phyloP scores from a whole-genome alignment of 108 stramenopile genomes.

The Cyclotella distinguenda region DNA sequence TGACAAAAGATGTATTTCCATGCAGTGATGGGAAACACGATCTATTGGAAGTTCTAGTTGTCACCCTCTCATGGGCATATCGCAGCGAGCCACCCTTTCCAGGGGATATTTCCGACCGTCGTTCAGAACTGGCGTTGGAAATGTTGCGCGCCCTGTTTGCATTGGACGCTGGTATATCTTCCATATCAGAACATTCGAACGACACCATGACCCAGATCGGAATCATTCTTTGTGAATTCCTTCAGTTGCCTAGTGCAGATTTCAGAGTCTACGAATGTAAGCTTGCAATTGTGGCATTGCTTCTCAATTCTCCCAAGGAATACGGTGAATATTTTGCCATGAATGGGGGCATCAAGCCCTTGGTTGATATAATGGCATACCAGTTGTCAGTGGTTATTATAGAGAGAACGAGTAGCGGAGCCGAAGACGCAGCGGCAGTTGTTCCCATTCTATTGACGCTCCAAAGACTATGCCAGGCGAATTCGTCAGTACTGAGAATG shows the following conservation, averaged over 20 bases:
- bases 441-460: constrained; percentile 71
- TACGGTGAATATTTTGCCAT: constrained; percentile 45
- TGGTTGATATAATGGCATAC: constrained; percentile 46
- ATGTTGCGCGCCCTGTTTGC: constrained; percentile 65
- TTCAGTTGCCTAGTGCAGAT: constrained; percentile 30
- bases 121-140: constrained; percentile 60
- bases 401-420: constrained; percentile 27
- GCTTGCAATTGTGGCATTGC: constrained; percentile 57
- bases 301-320: constrained; percentile 58
- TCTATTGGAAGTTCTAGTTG: constrained; percentile 40
- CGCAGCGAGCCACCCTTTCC: constrained; percentile 50
- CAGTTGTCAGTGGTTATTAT: constrained; percentile 60
- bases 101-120: constrained; percentile 48
- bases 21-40: constrained; percentile 16
- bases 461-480: constrained; percentile 45
- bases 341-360: constrained; percentile 30
- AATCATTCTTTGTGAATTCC: constrained; percentile 26
- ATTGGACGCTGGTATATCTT: constrained; percentile 40
- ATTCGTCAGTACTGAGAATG: constrained; percentile 30
- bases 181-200: constrained; percentile 24
- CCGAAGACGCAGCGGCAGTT: constrained; percentile 58
- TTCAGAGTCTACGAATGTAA: constrained; percentile 50
- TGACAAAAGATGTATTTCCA: not conserved
- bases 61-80: constrained; percentile 37
- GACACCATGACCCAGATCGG: constrained; percentile 36